Percentiles rank a stretch among this genome's conserved stretches.
Evolutionary conservation across 1,139 yeast genomes (phyloP).

Genomic region (Lodderomyces beijingensis): DNA sequence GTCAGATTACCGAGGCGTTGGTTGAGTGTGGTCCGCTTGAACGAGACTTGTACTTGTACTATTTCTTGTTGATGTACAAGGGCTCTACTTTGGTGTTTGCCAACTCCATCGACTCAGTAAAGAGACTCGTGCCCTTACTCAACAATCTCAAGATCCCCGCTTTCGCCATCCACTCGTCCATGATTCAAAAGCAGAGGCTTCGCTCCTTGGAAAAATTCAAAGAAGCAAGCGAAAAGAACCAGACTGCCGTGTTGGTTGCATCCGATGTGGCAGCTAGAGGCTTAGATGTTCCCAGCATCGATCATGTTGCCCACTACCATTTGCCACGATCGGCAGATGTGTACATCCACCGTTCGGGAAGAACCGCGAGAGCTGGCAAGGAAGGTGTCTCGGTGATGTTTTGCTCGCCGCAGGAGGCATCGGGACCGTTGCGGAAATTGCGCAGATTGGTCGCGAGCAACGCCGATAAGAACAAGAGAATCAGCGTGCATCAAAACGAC

Average conservation of each 20-base stretch:
- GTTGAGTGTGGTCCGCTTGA: constrained; percentile 90
- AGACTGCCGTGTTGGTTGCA: constrained; percentile 75
- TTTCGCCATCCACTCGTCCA: constrained; percentile 84
- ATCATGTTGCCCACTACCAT: constrained; percentile 95
- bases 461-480: constrained; percentile 15
- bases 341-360: constrained; percentile 93
- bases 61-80: constrained; percentile 80
- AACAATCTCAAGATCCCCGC: constrained; percentile 68
- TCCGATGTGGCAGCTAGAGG: constrained; percentile 99
- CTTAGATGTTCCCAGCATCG: constrained; percentile 83
- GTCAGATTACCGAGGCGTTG: constrained; percentile 75
- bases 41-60: constrained; percentile 85
- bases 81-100: constrained; percentile 91
- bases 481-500: constrained; percentile 46
- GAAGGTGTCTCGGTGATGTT: constrained; percentile 93
- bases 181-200: constrained; percentile 92
- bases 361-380: constrained; percentile 94
- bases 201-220: constrained; percentile 75
- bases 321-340: constrained; percentile 93
- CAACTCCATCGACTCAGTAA: constrained; percentile 90
- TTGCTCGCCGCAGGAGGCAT: constrained; percentile 90
- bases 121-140: constrained; percentile 73
- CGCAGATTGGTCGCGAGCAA: constrained; percentile 55
- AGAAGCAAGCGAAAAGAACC: constrained; percentile 45
- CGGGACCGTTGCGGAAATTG: constrained; percentile 78